These are phyloP conservation scores for Rhynchospora pubera DNA, from an alignment of 176 grass and related monocot species.

Conservation along the genomic window DNA sequence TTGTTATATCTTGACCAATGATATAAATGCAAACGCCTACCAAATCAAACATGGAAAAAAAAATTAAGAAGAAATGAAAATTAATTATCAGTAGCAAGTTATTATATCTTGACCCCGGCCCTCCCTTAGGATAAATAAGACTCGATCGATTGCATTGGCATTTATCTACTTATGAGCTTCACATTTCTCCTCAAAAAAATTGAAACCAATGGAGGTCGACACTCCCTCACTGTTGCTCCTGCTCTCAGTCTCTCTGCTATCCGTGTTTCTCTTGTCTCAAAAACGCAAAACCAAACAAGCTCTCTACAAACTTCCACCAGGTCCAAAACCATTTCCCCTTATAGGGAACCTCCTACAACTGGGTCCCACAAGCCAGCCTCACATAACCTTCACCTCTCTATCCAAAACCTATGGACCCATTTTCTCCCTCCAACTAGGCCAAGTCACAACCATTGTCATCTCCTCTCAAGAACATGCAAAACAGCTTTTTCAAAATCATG, in stretches of 20 bases:
- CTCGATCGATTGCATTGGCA: too few species aligned
- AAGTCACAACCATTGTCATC: constrained; percentile 14
- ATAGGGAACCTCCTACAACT: constrained; percentile 19
- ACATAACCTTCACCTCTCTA: constrained; percentile 8
- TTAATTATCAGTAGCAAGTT: too few species aligned
- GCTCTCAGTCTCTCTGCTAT: background rate
- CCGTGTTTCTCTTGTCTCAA: background rate
- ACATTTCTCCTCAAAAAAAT: background rate
- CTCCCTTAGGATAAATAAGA: too few species aligned
- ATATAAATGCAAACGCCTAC: too few species aligned
- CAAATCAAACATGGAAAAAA: too few species aligned
- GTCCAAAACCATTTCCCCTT: constrained; percentile 17
- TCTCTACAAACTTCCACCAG: constrained; percentile 8
- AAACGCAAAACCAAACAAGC: background rate
- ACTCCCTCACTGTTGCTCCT: background rate
- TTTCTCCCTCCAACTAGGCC: constrained; percentile 15
- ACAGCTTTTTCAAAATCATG: constrained; percentile 11
- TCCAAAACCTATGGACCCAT: constrained; percentile 23
- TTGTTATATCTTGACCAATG: too few species aligned
- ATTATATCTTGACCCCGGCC: too few species aligned
- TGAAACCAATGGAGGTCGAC: background rate
- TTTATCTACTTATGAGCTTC: too few species aligned
- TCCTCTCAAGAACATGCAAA: constrained; percentile 7
- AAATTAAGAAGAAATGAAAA: too few species aligned
- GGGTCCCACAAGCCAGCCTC: constrained; percentile 11